Evolutionary conservation across 495 filamentous ascomycete species (phyloP), one percentile per base, ranked within the genome.

Genomic region (Trichoderma erinaceum): DNA sequence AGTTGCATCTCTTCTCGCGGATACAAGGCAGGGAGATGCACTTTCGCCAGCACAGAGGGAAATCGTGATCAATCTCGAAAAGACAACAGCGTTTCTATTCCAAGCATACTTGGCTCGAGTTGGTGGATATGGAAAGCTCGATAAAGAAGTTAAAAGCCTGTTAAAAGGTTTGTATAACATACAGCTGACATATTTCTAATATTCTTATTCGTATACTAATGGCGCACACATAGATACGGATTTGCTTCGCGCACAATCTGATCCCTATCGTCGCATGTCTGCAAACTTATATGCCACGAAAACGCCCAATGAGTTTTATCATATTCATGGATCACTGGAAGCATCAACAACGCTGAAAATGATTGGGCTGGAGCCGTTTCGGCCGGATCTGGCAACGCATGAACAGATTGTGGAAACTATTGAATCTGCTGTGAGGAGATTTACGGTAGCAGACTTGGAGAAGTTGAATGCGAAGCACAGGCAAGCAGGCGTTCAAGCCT

Each of bases 251-350:
- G 89, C 90, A 7, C 90, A 92, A 73, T 90, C 89, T 3, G 86
- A 87, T 71, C 79, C 87, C 21, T 92, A 93, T 73, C 85, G 89
- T 41, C 85, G 90, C 46, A 82, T 92, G 71, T 90, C 89, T 32
- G 89, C 89, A 16, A 91, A 91, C 74, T 78, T 92, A 15, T 93
- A 92, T 78, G 82, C 84, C 68, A 92, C 89, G 6, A 88, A 86
- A 73, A 83, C 81, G 64, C 79, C 77, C 32, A 84, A 81, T 58
- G 82, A 88, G 71, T 93, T 83, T 73, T 92, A 88, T 73, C 90
- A 93, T 73, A 90, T 92, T 67, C 90, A 92, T 75, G 90, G 90
- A 38, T 92, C 90, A 1, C 75, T 93, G 21, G 88, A 91, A 68
- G 90, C 90, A 21, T 84, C 81, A 13, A 85, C 81, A 8, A 89